Percentiles rank a stretch among this genome's conserved stretches.
These are phyloP conservation scores for Pestalotiopsis sp. DNA, from an alignment of 2,329 filamentous ascomycete species.

Conservation along the genomic window DNA sequence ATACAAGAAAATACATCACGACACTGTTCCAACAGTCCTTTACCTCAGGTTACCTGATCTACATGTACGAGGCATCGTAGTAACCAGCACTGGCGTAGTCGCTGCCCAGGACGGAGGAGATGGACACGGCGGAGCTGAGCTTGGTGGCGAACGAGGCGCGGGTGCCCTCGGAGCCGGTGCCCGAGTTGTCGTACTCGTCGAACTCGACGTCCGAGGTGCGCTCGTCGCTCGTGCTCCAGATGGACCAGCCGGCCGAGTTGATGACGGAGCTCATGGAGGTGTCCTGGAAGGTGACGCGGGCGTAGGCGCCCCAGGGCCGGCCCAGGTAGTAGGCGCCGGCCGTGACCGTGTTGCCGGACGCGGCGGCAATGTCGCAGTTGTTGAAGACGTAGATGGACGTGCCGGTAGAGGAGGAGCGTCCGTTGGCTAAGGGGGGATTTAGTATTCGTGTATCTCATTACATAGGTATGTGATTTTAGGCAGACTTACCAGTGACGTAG, in stretches of 20 bases:
- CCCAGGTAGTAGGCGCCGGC: constrained; percentile 47
- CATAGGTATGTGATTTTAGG: no score
- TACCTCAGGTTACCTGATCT: not conserved
- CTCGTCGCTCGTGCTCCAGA: constrained; percentile 50
- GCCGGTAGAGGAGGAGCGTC: constrained; percentile 33
- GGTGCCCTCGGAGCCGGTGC: constrained; percentile 54
- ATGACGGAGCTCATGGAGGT: constrained; percentile 55
- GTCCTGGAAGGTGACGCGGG: constrained; percentile 49
- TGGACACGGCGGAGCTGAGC: constrained; percentile 34
- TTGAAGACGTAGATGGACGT: constrained; percentile 47
- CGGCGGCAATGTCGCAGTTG: constrained; percentile 40
- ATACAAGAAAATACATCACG: no score
- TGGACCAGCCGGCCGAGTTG: constrained; percentile 58
- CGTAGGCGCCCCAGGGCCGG: constrained; percentile 47
- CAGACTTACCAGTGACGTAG: constrained; percentile 43
- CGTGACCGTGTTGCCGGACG: constrained; percentile 34
- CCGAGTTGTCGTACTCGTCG: constrained; percentile 61
- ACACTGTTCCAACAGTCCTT: no score
- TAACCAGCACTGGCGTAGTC: constrained; percentile 19
- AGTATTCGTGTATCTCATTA: no score
- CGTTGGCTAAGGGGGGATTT: constrained; percentile 34
- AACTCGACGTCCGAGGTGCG: constrained; percentile 56
- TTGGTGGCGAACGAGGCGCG: constrained; percentile 46
- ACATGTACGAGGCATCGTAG: constrained; percentile 21
- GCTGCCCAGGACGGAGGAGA: constrained; percentile 26